Evolutionary conservation across 768 basidiomycete species (phyloP), one percentile per base, ranked within the genome.

Genomic region (Lepiota brunneoincarnata): DNA sequence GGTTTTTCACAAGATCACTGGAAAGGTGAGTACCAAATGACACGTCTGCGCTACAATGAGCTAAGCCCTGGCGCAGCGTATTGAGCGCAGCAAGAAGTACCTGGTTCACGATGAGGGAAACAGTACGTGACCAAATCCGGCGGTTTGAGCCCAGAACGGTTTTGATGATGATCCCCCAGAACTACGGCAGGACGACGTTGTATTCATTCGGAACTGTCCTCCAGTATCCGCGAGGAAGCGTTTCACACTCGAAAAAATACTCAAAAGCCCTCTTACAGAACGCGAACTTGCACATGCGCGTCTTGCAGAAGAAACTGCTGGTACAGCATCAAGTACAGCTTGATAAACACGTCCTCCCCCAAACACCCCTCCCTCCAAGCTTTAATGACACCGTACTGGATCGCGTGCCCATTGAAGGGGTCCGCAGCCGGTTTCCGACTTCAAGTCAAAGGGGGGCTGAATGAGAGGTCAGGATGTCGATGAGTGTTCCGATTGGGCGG

Each of bases 121-220:
- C 59, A 67, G 91, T 92, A 64, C 46, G 87, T 72, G 15, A 21
- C 38, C 24, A 34, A 44, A 2, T 31, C 31, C 34, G 39, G 31
- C 36, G 6, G 40, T 9, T 26, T 6, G 35, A 14, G 49, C 9
- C 14, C 31, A 15, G 23, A n/a, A 23, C 14, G 21, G 10, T 34
- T n/a, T 42, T 31, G n/a, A n/a, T 46, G 36, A 53, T 9, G 45
- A 35, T 36, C 48, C 6, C 20, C 44, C 59, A 91, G 90, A 63
- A 59, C 75, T 90, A 44, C 84, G 82, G 20, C 69, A 79, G 63
- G 79, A 87, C 34, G 91, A 93, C 67, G 68, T 80, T 36, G 89
- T 92, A 34, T 68, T 81, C 55, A 92, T 93, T 67, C 86, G 86
- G 55, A 89, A 92, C 62, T 92, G 89, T 67, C 86, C 84, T 38